Conservation (phyloP, 2,329 filamentous ascomycete species). For the Ophiosphaerella korrae region DNA sequence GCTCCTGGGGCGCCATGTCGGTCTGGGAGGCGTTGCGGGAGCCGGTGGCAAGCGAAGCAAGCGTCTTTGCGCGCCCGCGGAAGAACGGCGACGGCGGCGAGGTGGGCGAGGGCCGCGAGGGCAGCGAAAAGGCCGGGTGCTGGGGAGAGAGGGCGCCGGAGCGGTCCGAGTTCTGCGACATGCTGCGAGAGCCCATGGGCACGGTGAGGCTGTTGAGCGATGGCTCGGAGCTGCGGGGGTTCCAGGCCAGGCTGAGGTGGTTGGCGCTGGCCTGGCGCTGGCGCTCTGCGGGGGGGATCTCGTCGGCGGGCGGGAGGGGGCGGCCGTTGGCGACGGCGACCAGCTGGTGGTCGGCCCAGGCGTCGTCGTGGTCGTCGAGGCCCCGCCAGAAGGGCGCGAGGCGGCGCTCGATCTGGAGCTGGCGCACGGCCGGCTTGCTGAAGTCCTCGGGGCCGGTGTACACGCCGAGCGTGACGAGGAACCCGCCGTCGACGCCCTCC, state of each 20-base stretch:
- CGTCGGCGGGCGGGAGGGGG: constrained; percentile 81
- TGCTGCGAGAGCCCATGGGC: constrained; percentile 76
- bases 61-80: constrained; percentile 83
- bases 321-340: constrained; percentile 85
- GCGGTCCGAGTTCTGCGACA: constrained; percentile 77
- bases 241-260: constrained; percentile 42
- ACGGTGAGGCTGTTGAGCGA: constrained; percentile 76
- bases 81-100: constrained; percentile 65
- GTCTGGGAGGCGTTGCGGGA: constrained; percentile 74
- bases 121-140: constrained; percentile 65
- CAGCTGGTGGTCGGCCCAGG: constrained; percentile 95
- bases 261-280: constrained; percentile 48
- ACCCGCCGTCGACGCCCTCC: constrained; percentile 93
- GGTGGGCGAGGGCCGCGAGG: constrained; percentile 62
- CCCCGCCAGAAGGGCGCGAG: constrained; percentile 96
- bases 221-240: constrained; percentile 59
- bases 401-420: constrained; percentile 92
- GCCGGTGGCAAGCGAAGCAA: constrained; percentile 80
- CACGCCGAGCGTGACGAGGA: constrained; percentile 88
- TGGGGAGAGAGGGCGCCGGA: constrained; percentile 64
- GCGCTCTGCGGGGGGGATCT: constrained; percentile 73
- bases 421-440: constrained; percentile 83
- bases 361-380: constrained; percentile 83
- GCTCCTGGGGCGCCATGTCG: constrained; percentile 76
- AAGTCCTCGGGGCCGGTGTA: constrained; percentile 95